Base-by-base conservation (phyloP, 305 asterid species). In the Fraxinus baroniana region DNA sequence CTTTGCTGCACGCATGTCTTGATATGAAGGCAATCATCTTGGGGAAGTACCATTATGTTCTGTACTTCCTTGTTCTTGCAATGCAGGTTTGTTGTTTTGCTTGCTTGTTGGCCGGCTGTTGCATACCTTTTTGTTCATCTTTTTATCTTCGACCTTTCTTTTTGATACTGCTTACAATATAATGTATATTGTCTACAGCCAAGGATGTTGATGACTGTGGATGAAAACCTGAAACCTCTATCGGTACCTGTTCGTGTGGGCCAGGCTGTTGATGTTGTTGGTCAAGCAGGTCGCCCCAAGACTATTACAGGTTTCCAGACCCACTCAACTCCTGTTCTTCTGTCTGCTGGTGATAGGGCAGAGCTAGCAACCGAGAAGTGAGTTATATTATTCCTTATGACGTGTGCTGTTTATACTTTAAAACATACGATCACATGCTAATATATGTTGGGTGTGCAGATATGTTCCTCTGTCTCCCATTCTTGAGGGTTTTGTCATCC, bases 331-430 rank as follows among this genome's bases (percentile, higher is more conserved):
- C 99, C 99, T 0, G 98, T 96, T 72, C 97, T 96, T 72, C 89
- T 96, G 44, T 87, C 98, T 39, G 98, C 97, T 12, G 99, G 98
- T 24, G 99, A 96, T 84, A 90, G 98, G 83, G 99, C 99, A 4
- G 98, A 96, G 89, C 98, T 96, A 5, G 99, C 99, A 62, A 93
- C 99, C 0, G 98, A 94, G 82, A 93, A 92, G 99, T 96, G 89
- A 89, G 87, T 60, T 22, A 13, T 55, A 33, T 1, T 39, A 20
- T 8, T 33, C 15, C 66, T 13, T 77, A 4, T 62, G 24, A n/a
- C 15, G 35, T 17, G 30, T 62, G 62, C 22, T 62, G 30, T 22
- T 72, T 36, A 9, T 32, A 33, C 6, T 32, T 8, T 4, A 17
- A 72, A 33, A 0, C 1, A 15, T 68, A 3, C 8, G 26, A 18